A percentile compares a stretch with the other conserved stretches of the same genome.
phyloP scores from a whole-genome alignment of 768 basidiomycete species.

The Paxillus rubicundulus region DNA sequence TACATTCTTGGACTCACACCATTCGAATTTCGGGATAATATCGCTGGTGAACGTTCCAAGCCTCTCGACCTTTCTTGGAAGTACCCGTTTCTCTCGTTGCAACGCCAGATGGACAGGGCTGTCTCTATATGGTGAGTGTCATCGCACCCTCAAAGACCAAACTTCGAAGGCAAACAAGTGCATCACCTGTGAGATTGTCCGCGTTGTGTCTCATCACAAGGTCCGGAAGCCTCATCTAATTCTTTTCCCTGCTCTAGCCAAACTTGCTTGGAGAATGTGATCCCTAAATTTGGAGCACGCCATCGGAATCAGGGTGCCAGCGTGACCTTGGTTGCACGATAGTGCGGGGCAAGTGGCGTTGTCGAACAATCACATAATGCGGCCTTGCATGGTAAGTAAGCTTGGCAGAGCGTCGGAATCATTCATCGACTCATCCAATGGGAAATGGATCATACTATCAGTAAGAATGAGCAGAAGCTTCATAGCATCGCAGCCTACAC shows the following conservation, averaged over 20 bases:
- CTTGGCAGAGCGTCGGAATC: not conserved
- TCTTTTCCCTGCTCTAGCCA: not conserved
- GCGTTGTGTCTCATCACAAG: constrained; percentile 1
- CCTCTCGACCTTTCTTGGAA: not conserved
- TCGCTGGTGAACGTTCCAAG: not conserved
- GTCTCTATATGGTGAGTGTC: constrained; percentile 16
- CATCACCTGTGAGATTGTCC: constrained; percentile 2
- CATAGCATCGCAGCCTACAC: not conserved
- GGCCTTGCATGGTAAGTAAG: not conserved
- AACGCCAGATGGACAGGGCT: constrained; percentile 12
- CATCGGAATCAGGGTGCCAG: not conserved
- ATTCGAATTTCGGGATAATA: constrained; percentile 9
- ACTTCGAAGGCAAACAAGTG: not conserved
- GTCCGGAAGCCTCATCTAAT: not conserved
- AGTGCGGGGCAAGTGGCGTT: constrained; percentile 23
- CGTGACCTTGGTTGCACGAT: constrained; percentile 2
- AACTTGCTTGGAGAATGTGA: constrained; percentile 3
- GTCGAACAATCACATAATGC: constrained; percentile 11
- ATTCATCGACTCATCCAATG: not conserved
- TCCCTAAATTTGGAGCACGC: not conserved
- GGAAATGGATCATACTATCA: not conserved
- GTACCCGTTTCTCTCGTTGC: constrained; percentile 3
- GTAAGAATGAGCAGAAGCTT: not conserved
- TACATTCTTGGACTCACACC: constrained; percentile 1
- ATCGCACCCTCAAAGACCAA: not conserved